phyloP scores from a whole-genome alignment of 768 basidiomycete species.

The Amanita jacksonii region DNA sequence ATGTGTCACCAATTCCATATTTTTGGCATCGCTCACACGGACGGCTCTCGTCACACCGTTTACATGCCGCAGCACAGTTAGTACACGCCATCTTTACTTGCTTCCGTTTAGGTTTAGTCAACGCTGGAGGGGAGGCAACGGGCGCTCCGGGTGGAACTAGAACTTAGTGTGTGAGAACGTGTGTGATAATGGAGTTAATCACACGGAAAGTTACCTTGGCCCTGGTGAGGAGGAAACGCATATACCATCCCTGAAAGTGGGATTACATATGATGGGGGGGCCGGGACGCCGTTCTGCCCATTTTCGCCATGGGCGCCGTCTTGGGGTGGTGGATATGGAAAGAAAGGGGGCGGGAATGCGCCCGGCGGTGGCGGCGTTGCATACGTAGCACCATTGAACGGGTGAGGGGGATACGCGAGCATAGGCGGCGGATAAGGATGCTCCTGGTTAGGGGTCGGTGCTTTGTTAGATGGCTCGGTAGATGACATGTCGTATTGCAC shows the following conservation, averaged over 20 bases:
- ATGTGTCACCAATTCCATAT: slow-evolving; percentile 70
- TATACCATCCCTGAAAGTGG: slow-evolving; percentile 35
- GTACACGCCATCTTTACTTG: slow-evolving; percentile 92
- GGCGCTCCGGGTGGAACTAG: slow-evolving; percentile 16
- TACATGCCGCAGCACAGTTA: slow-evolving; percentile 82
- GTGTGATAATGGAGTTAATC: not conserved
- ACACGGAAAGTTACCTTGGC: slow-evolving; percentile 23
- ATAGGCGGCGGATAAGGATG: slow-evolving; percentile 23
- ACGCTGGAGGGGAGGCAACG: slow-evolving; percentile 17
- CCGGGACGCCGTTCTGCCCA: slow-evolving; percentile 22
- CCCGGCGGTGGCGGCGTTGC: slow-evolving; percentile 26
- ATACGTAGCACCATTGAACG: slow-evolving; percentile 22
- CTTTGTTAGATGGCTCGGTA: slow-evolving; percentile 26
- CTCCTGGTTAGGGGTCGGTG: slow-evolving; percentile 21
- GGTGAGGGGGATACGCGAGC: slow-evolving; percentile 23
- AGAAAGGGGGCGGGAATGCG: slow-evolving; percentile 30
- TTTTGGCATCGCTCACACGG: slow-evolving; percentile 88
- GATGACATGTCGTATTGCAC: slow-evolving; percentile 14
- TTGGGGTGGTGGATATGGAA: slow-evolving; percentile 31
- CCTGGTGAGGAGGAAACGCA: slow-evolving; percentile 30
- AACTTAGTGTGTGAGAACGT: slow-evolving; percentile 7
- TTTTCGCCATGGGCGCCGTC: slow-evolving; percentile 28
- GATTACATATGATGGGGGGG: slow-evolving; percentile 30
- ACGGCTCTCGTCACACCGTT: slow-evolving; percentile 80
- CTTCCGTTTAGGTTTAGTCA: slow-evolving; percentile 57